These are phyloP conservation scores for Jamesozyma hellenica DNA, from an alignment of 805 yeast genomes.

Conservation along the genomic window DNA sequence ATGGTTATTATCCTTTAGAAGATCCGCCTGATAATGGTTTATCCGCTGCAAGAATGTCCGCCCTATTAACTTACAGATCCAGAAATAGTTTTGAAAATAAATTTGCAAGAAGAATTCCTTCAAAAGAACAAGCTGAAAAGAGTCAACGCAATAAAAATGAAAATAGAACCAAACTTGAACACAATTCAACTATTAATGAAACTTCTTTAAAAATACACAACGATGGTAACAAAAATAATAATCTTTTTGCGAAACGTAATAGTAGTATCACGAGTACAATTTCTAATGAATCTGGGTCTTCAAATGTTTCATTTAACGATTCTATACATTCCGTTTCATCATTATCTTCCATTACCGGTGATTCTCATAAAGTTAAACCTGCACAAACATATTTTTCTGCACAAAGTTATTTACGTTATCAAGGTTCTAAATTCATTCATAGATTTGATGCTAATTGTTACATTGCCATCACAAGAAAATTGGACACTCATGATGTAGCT, in stretches of 20 bases:
- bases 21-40: constrained; percentile 80
- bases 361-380: constrained; percentile 21
- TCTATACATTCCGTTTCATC: constrained; percentile 27
- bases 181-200: constrained; percentile 44
- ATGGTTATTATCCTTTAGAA: constrained; percentile 72
- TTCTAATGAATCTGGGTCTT: constrained; percentile 5
- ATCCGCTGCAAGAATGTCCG: constrained; percentile 97
- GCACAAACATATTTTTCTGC: constrained; percentile 75
- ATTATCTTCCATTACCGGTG: constrained; percentile 15
- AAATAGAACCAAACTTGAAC: neutral
- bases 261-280: constrained; percentile 6
- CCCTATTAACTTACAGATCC: constrained; percentile 83
- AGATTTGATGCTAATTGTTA: constrained; percentile 96
- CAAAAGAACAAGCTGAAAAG: constrained; percentile 29
- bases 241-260: constrained; percentile 1
- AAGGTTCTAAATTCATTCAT: constrained; percentile 79
- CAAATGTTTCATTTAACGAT: constrained; percentile 12
- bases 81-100: constrained; percentile 84
- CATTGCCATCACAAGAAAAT: constrained; percentile 82
- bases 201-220: constrained; percentile 81
- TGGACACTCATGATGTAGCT: constrained; percentile 91
- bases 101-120: constrained; percentile 77
- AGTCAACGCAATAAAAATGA: neutral
- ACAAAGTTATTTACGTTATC: constrained; percentile 88
- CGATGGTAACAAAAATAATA: constrained; percentile 51